Evolutionary conservation across 371 early-diverging fungal species (phyloP).

Genomic region (Circinella minor): DNA sequence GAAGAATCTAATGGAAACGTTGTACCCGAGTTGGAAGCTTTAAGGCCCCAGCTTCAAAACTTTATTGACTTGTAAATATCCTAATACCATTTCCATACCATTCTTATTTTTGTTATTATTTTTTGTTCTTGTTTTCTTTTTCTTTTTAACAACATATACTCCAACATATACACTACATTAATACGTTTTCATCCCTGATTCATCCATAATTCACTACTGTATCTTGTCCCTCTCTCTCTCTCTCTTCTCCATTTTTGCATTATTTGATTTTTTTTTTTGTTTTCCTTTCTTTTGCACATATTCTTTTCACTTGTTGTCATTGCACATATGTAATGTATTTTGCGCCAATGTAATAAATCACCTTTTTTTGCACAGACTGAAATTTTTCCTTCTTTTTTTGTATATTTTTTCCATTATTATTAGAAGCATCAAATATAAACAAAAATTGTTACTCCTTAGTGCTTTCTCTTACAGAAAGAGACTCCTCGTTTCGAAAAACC

Average conservation of each 20-base stretch:
- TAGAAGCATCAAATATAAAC: neutral
- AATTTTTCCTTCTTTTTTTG: neutral
- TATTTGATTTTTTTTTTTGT: neutral
- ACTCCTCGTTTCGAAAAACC: no score
- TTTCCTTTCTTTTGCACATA: neutral
- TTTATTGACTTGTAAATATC: constrained; percentile 5
- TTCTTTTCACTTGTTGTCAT: constrained; percentile 1
- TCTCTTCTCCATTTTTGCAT: neutral
- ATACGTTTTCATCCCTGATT: no score
- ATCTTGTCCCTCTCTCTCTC: no score
- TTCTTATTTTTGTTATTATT: neutral
- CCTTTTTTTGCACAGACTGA: neutral
- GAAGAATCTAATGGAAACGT: neutral
- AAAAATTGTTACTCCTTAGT: neutral
- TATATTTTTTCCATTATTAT: neutral
- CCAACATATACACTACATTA: neutral
- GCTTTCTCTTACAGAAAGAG: no score
- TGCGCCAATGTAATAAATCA: constrained; percentile 1
- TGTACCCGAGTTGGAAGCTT: constrained; percentile 7
- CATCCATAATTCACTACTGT: no score
- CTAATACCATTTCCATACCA: neutral
- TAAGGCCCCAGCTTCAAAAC: constrained; percentile 11
- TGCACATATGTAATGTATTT: neutral
- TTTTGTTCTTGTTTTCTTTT: neutral
- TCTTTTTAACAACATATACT: constrained; percentile 6